Base-by-base conservation (phyloP, 495 filamentous ascomycete species). In the Penicillium pancosmium region DNA sequence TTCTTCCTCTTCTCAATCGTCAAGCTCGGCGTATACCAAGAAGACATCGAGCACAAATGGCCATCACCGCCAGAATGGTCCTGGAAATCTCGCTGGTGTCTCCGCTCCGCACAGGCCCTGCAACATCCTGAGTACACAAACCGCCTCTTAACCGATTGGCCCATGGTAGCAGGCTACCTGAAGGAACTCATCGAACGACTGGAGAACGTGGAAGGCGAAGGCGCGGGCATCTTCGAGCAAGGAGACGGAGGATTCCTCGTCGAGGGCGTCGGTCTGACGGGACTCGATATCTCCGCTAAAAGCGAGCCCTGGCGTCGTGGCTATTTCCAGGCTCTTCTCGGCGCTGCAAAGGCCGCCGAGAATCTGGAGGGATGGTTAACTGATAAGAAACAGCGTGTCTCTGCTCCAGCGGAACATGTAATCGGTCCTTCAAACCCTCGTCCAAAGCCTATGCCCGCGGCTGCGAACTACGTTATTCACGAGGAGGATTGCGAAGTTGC, bases 371-470 rank as follows among this genome's bases (percentile, higher is more conserved):
- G 88, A 11, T 90, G 86, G 80, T 79, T 93, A 40, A 71, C 76
- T 31, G 91, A 95, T 69, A 85, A 75, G 43, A 87, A 82, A 38
- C 79, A 86, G 59, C 78, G 80, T 23, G 73, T 88, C 11, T 80
- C 84, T 16, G 91, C 91, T 44, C 87, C 90, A 2, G 77, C 78
- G 15, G 84, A 90, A 23, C 80, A 86, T 48, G 82, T 96, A 25
- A 79, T 89, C 56, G 91, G 91, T 0, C 91, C 91, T 2, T 91
- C 90, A 10, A 95, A 97, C 69, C 91, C 90, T 8, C 80, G 84
- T 48, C 91, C 92, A 9, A 85, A 84, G 64, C 90, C 91, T 4
- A 75, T 91, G 51, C 87, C 87, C 8, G 75, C 80, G 4, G 82
- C 84, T 8, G 76, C 79, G 55, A 73, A 73, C 57, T 71, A 77